A percentile compares a stretch with the other conserved stretches of the same genome.
Evolutionary conservation across 257 asterid species (phyloP).

Genomic region (Fraxinus pennsylvanica): DNA sequence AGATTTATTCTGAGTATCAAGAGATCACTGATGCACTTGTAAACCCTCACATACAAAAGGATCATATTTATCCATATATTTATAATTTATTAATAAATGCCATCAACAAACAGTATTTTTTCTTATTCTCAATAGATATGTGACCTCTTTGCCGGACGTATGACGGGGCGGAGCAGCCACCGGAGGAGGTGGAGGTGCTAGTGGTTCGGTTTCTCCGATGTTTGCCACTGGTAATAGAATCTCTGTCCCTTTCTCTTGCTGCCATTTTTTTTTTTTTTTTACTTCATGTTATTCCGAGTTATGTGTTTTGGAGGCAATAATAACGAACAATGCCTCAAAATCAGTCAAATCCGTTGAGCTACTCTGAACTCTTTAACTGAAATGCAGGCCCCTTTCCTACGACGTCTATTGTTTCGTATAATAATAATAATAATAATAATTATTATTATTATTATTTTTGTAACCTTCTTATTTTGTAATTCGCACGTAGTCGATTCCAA

Average conservation of each 20-base stretch:
- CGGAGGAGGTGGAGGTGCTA: conserved; percentile 6
- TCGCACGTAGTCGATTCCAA: neutral
- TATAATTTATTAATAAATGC: neutral
- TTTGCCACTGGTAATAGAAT: conserved; percentile 24
- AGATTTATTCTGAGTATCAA: neutral
- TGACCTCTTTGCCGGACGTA: conserved; percentile 28
- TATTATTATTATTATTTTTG: too few relatives aligned
- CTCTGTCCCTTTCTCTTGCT: conserved; percentile 25
- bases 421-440: too few relatives aligned
- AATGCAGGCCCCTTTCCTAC: neutral
- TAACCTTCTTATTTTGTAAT: neutral
- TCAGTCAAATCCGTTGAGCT: neutral
- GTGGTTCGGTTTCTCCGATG: conserved; percentile 12
- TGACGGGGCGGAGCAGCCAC: conserved; percentile 15
- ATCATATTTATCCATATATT: neutral
- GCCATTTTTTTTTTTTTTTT: neutral
- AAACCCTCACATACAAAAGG: neutral
- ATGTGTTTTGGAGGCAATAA: neutral
- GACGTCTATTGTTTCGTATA: neutral
- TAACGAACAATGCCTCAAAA: neutral
- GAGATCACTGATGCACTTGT: neutral
- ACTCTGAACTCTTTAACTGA: neutral
- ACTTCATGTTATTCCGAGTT: neutral
- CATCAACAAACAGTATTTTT: neutral
- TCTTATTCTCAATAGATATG: neutral